A percentile compares a stretch with the other conserved stretches of the same genome.
Evolutionary conservation across 257 asterid species (phyloP).

Genomic region (Forsythia suspensa): DNA sequence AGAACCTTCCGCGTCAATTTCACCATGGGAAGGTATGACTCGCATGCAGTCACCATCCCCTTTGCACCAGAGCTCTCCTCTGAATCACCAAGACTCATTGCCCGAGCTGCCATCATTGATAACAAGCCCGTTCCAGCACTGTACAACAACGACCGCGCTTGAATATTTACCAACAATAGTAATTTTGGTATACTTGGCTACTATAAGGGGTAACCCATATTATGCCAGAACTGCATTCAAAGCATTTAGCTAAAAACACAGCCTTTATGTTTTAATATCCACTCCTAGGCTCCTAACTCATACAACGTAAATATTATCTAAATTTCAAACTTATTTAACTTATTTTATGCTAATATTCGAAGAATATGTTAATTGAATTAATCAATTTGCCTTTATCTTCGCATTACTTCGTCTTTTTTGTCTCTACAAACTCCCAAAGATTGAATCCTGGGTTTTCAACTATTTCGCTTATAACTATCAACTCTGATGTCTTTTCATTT

Average conservation of each 20-base stretch:
- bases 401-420: not conserved
- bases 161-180: not conserved
- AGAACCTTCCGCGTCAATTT: slow-evolving; percentile 81
- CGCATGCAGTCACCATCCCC: slow-evolving; percentile 86
- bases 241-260: too few relatives aligned
- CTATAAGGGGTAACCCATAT: too few relatives aligned
- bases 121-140: slow-evolving; percentile 96
- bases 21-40: slow-evolving; percentile 97
- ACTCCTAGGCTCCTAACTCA: too few relatives aligned
- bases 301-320: too few relatives aligned
- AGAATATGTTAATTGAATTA: not conserved
- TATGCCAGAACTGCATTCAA: too few relatives aligned
- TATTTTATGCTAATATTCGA: too few relatives aligned
- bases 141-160: slow-evolving; percentile 27
- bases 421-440: not conserved
- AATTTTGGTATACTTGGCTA: too few relatives aligned
- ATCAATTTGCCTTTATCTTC: not conserved
- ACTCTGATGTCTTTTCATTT: too few relatives aligned
- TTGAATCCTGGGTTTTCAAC: too few relatives aligned
- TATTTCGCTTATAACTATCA: not conserved
- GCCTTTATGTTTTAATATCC: too few relatives aligned
- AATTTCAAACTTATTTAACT: too few relatives aligned
- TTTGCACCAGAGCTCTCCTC: slow-evolving; percentile 27
- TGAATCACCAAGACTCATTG: slow-evolving; percentile 56
- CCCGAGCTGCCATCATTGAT: slow-evolving; percentile 94